phyloP scores from a whole-genome alignment of 1,139 yeast species.

The Pichia sp. region DNA sequence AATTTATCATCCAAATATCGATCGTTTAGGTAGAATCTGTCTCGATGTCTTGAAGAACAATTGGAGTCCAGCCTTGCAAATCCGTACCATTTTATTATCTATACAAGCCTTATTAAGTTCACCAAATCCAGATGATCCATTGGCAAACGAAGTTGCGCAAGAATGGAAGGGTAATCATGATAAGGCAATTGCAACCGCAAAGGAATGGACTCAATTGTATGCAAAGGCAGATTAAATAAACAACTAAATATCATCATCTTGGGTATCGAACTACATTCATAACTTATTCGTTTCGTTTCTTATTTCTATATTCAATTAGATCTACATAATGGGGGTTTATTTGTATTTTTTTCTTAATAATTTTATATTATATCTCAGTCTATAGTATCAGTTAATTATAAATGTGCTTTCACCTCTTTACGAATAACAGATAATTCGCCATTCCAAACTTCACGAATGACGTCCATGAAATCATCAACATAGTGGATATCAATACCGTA shows the following conservation, averaged over 20 bases:
- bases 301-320: no score
- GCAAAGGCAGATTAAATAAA: slow-evolving; percentile 22
- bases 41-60: slow-evolving; percentile 87
- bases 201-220: slow-evolving; percentile 76
- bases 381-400: background rate
- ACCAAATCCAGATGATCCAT: slow-evolving; percentile 98
- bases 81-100: slow-evolving; percentile 87
- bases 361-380: background rate
- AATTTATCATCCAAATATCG: slow-evolving; percentile 96
- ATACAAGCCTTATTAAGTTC: slow-evolving; percentile 94
- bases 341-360: background rate
- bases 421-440: slow-evolving; percentile 32
- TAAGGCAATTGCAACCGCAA: slow-evolving; percentile 80
- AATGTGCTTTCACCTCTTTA: slow-evolving; percentile 13
- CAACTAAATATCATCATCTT: background rate
- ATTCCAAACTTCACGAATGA: slow-evolving; percentile 66
- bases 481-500: slow-evolving; percentile 59
- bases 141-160: slow-evolving; percentile 97
- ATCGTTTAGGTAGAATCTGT: slow-evolving; percentile 92
- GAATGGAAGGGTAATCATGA: slow-evolving; percentile 90
- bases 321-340: no score
- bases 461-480: slow-evolving; percentile 81
- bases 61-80: slow-evolving; percentile 99
- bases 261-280: no score
- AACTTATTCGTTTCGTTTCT: no score